Evolutionary conservation across 2,329 filamentous ascomycete species (phyloP).

Genomic region (Fusarium setosum): DNA sequence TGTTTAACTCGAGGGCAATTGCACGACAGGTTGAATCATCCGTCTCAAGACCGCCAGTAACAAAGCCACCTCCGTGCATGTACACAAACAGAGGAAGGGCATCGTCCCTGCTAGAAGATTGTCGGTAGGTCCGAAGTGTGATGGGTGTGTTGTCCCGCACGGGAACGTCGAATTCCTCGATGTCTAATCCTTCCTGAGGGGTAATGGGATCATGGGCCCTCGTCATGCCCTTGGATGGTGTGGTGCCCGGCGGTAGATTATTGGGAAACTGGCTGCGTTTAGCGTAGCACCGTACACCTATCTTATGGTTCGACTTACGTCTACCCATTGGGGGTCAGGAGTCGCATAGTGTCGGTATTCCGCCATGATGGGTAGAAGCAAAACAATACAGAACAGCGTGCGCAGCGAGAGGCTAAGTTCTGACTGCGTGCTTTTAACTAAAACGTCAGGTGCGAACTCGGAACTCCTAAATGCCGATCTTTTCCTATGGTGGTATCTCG

Average conservation of each 20-base stretch:
- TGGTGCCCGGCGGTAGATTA: constrained; percentile 33
- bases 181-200: constrained; percentile 34
- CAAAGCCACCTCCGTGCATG: constrained; percentile 43
- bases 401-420: neutral
- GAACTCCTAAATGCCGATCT: neutral
- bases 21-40: constrained; percentile 42
- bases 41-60: constrained; percentile 42
- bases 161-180: constrained; percentile 36
- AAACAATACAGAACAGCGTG: neutral
- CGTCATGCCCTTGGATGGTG: constrained; percentile 21
- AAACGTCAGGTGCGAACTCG: neutral
- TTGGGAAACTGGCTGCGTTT: constrained; percentile 38
- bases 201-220: constrained; percentile 35
- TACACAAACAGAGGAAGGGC: constrained; percentile 37
- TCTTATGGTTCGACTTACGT: constrained; percentile 2
- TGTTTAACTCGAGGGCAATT: constrained; percentile 33
- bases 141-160: constrained; percentile 32
- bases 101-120: neutral
- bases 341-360: constrained; percentile 23
- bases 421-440: neutral
- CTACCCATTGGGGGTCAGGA: constrained; percentile 19
- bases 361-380: constrained; percentile 12
- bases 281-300: no score
- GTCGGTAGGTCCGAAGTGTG: constrained; percentile 37
- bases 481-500: neutral